phyloP scores from a whole-genome alignment of 441 rosid genomes.

The Corymbia calophylla region DNA sequence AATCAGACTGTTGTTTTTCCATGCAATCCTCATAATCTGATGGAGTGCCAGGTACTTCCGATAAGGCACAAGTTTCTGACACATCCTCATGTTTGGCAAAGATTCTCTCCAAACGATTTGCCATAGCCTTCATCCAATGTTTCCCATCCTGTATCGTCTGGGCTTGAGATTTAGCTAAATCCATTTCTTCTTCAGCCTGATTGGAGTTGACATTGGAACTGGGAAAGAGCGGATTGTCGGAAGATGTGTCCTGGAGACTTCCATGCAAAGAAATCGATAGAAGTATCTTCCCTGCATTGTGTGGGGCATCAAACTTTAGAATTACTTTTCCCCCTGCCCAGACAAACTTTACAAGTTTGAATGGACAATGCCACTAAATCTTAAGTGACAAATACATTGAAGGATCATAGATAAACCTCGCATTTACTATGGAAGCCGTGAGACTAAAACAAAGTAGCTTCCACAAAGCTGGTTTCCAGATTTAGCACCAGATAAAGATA shows the following conservation, averaged over 20 bases:
- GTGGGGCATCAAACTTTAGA: background rate
- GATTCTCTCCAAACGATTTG: slow-evolving; percentile 42
- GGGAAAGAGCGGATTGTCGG: slow-evolving; percentile 8
- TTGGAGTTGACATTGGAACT: slow-evolving; percentile 19
- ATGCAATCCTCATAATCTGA: slow-evolving; percentile 57
- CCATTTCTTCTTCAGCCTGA: slow-evolving; percentile 23
- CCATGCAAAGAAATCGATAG: slow-evolving; percentile 49
- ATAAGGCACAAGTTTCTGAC: slow-evolving; percentile 27
- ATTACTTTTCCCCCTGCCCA: background rate
- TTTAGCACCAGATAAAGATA: background rate
- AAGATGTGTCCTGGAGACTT: slow-evolving; percentile 19
- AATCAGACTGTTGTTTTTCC: slow-evolving; percentile 31
- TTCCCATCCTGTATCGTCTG: slow-evolving; percentile 50
- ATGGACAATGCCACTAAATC: background rate
- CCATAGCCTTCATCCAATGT: slow-evolving; percentile 45
- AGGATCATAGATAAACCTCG: background rate
- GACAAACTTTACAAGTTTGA: background rate
- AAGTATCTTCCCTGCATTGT: slow-evolving; percentile 61
- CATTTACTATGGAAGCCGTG: background rate
- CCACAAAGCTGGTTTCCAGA: background rate
- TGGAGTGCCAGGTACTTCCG: slow-evolving; percentile 28
- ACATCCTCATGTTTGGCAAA: slow-evolving; percentile 51
- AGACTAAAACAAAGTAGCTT: background rate
- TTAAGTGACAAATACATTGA: background rate
- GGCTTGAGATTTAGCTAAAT: slow-evolving; percentile 27